These are phyloP conservation scores for Hyphopichia burtonii DNA, from an alignment of 1,139 yeast genomes.

Conservation along the genomic window DNA sequence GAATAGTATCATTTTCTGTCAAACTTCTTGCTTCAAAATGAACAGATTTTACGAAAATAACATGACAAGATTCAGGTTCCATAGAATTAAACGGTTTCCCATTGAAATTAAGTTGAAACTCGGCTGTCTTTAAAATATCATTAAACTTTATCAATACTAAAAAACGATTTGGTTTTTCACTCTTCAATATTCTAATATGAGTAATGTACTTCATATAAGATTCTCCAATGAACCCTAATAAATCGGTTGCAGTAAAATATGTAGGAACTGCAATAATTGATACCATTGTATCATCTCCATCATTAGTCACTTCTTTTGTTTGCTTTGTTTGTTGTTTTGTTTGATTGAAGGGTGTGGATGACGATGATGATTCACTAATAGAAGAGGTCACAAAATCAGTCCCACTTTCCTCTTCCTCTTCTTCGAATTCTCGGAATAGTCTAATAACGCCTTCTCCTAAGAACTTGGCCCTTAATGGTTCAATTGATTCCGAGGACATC, in stretches of 20 bases:
- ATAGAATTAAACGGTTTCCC: conserved; percentile 79
- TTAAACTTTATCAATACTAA: conserved; percentile 78
- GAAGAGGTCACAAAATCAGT: conserved; percentile 4
- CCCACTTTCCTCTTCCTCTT: conserved; percentile 18
- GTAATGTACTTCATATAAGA: conserved; percentile 55
- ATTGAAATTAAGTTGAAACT: conserved; percentile 64
- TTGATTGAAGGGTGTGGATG: not conserved
- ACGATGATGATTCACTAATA: not conserved
- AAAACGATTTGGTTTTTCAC: conserved; percentile 67
- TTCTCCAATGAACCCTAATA: conserved; percentile 77
- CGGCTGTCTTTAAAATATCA: conserved; percentile 51
- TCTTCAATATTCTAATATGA: conserved; percentile 70
- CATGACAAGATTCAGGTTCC: conserved; percentile 89
- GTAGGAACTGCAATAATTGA: conserved; percentile 85
- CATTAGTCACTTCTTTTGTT: conserved; percentile 8
- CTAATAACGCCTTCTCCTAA: conserved; percentile 74
- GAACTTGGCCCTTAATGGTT: conserved; percentile 56
- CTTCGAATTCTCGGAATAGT: conserved; percentile 54
- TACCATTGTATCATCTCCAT: conserved; percentile 63
- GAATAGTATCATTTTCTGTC: conserved; percentile 4
- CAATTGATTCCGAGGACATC: conserved; percentile 23
- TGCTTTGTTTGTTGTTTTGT: not conserved
- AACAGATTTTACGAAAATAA: conserved; percentile 65
- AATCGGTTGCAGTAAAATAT: conserved; percentile 81
- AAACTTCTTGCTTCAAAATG: conserved; percentile 26